Evolutionary conservation across 2,329 filamentous ascomycete species (phyloP).

Genomic region (Immersiporthe knoxdaviesiana): DNA sequence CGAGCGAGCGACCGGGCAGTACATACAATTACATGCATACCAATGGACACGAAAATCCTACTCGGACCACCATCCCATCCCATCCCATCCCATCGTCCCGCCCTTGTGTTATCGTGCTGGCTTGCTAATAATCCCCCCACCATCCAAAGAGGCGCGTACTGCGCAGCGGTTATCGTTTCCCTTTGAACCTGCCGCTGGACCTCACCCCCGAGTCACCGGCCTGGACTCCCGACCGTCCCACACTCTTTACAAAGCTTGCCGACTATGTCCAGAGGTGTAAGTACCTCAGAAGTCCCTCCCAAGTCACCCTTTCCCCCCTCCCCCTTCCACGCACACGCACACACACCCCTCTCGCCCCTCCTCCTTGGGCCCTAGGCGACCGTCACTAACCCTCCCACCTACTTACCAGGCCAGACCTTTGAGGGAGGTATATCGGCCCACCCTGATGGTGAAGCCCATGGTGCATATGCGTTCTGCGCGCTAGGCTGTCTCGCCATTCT

Average conservation of each 20-base stretch:
- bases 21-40: not conserved
- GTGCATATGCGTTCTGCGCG: slow-evolving; percentile 94
- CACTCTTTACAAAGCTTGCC: slow-evolving; percentile 72
- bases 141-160: slow-evolving; percentile 80
- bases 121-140: slow-evolving; percentile 16
- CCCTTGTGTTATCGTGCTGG: not conserved
- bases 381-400: slow-evolving; percentile 31
- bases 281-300: slow-evolving; percentile 40
- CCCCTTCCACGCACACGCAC: not conserved
- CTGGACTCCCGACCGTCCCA: slow-evolving; percentile 58
- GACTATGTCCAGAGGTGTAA: slow-evolving; percentile 82
- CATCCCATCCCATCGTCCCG: not conserved
- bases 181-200: slow-evolving; percentile 81
- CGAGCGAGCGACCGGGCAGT: not conserved
- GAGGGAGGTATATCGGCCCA: slow-evolving; percentile 90
- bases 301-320: slow-evolving; percentile 8
- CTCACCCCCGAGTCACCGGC: slow-evolving; percentile 74
- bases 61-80: not conserved
- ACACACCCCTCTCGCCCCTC: not conserved
- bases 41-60: not conserved
- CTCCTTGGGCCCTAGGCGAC: slow-evolving; percentile 18
- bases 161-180: slow-evolving; percentile 81
- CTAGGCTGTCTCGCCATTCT: slow-evolving; percentile 87
- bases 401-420: slow-evolving; percentile 77
- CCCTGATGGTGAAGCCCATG: slow-evolving; percentile 89